These are phyloP conservation scores for Xylaria intraflava DNA, from an alignment of 495 filamentous ascomycete species.

Conservation along the genomic window DNA sequence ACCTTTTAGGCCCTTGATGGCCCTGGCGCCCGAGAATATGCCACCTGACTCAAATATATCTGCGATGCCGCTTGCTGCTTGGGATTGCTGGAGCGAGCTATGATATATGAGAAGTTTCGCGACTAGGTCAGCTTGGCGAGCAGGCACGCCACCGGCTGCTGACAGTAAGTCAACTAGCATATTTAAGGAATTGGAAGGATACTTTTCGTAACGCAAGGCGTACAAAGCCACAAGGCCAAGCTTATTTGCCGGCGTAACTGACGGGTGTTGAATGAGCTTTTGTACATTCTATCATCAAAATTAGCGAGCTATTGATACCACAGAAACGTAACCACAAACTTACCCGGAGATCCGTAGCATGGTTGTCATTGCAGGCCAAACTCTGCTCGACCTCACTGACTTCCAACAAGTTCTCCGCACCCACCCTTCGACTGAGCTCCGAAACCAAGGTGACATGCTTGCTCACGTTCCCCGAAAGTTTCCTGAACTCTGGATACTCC, in stretches of 20 bases:
- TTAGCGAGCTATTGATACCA: not conserved
- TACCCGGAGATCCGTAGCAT: slow-evolving; percentile 79
- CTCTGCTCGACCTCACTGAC: slow-evolving; percentile 96
- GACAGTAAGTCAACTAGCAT: slow-evolving; percentile 79
- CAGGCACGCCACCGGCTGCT: slow-evolving; percentile 65
- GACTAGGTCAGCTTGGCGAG: slow-evolving; percentile 66
- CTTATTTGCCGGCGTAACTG: slow-evolving; percentile 71
- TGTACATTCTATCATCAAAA: slow-evolving; percentile 65
- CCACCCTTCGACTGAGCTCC: slow-evolving; percentile 82
- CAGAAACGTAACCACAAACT: slow-evolving; percentile 6
- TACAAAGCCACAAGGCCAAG: slow-evolving; percentile 85
- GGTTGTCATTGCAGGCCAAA: slow-evolving; percentile 93
- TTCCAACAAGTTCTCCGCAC: slow-evolving; percentile 76
- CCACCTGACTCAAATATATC: slow-evolving; percentile 89
- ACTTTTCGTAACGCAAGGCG: slow-evolving; percentile 81
- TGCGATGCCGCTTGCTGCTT: slow-evolving; percentile 65
- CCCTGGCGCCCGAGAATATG: slow-evolving; percentile 83
- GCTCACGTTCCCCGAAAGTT: slow-evolving; percentile 94
- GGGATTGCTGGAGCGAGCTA: slow-evolving; percentile 67
- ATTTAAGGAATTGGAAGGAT: slow-evolving; percentile 70
- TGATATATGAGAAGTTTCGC: slow-evolving; percentile 75
- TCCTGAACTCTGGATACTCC: slow-evolving; percentile 95
- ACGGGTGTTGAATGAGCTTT: slow-evolving; percentile 67
- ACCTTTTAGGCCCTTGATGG: slow-evolving; percentile 91
- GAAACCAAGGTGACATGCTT: slow-evolving; percentile 96